phyloP scores from a whole-genome alignment of 805 yeast species.

The Zygoascus flipseniorum region DNA sequence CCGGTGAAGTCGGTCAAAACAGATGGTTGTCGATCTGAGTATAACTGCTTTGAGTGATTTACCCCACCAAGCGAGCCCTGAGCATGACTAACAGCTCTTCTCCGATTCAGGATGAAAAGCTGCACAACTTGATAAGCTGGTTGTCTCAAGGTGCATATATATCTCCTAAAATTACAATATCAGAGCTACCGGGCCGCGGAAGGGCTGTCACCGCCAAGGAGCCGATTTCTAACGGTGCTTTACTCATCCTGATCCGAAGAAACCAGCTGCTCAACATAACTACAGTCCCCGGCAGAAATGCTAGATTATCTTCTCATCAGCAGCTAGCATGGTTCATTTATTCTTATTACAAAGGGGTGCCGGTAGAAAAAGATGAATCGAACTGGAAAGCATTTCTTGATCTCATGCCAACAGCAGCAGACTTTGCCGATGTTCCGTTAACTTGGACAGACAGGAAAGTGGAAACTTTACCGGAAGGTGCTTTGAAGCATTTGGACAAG shows the following conservation, averaged over 20 bases:
- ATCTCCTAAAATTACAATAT: conserved; percentile 27
- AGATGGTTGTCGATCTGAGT: too few species aligned
- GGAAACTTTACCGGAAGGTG: conserved; percentile 15
- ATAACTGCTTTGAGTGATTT: background rate
- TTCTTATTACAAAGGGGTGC: background rate
- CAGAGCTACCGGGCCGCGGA: conserved; percentile 43
- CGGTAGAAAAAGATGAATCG: background rate
- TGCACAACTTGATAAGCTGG: conserved; percentile 7
- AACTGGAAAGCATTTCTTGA: conserved; percentile 65
- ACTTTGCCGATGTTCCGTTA: conserved; percentile 52
- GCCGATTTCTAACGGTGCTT: conserved; percentile 33
- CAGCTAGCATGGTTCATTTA: conserved; percentile 17
- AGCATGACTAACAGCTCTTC: background rate
- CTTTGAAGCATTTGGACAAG: conserved; percentile 10
- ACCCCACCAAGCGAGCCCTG: background rate
- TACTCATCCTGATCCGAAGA: conserved; percentile 49
- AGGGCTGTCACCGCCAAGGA: conserved; percentile 49
- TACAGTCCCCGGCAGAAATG: conserved; percentile 7
- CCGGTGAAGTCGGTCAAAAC: too few species aligned
- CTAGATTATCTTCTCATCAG: conserved; percentile 17
- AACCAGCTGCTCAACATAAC: conserved; percentile 44
- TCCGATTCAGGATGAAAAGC: background rate
- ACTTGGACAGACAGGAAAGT: conserved; percentile 40
- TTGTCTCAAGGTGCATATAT: conserved; percentile 10
- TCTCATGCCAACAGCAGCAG: conserved; percentile 50